Evolutionary conservation across 352 stramenopile species (phyloP).

Genomic region (Bremia lactucae): DNA sequence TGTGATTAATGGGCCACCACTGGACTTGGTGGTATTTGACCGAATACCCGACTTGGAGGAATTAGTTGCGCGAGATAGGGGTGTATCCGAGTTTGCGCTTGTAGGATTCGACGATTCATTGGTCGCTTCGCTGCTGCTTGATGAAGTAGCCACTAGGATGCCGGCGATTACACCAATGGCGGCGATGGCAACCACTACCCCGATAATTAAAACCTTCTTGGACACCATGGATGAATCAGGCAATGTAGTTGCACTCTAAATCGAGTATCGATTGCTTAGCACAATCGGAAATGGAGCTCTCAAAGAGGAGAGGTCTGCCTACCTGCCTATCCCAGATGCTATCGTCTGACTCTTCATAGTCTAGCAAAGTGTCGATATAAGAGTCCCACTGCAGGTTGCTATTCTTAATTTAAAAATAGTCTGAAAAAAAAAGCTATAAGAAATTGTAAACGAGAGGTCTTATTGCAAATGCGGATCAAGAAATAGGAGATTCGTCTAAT

Average conservation of each 20-base stretch:
- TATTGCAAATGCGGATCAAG: no score
- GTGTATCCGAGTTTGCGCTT: slow-evolving; percentile 3
- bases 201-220: slow-evolving; percentile 24
- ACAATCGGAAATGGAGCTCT: slow-evolving; percentile 5
- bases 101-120: slow-evolving; percentile 11
- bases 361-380: no score
- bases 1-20: slow-evolving; percentile 14
- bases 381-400: no score
- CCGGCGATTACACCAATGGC: slow-evolving; percentile 29
- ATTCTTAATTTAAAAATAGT: no score
- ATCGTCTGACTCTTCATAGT: slow-evolving; percentile 8
- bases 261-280: neutral
- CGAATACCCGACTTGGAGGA: slow-evolving; percentile 7
- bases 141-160: slow-evolving; percentile 19
- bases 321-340: slow-evolving; percentile 4
- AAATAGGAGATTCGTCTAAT: no score
- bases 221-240: slow-evolving; percentile 3
- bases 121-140: slow-evolving; percentile 9
- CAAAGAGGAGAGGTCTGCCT: neutral
- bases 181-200: slow-evolving; percentile 28
- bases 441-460: no score
- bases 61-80: slow-evolving; percentile 5
- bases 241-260: neutral
- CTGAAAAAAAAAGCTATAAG: no score
- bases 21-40: slow-evolving; percentile 14